Base-by-base conservation (phyloP, 192 early-diverging fungal genomes). In the Podila clonocystis region DNA sequence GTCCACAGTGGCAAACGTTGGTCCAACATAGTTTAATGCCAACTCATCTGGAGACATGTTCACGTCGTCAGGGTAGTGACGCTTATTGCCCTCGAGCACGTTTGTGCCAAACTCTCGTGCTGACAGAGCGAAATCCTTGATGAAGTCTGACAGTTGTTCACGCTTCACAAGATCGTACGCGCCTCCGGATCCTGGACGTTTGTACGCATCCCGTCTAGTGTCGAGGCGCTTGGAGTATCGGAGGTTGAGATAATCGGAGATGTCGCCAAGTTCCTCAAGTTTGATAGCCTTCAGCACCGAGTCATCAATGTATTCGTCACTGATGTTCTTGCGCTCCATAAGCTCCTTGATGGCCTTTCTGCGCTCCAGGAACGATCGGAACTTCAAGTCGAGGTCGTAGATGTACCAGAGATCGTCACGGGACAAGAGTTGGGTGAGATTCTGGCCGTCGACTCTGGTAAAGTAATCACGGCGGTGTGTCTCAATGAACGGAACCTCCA, bases 401-500 rank as follows among this genome's bases (percentile, higher is more conserved):
- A 98, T 93, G 49, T 88, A 86, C 97, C 97, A 98, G 45, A 98
- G 74, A 84, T 97, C 94, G 19, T 86, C 86, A 2, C 86, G 72
- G 2, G 89, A 86, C 33, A 96, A 83, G 48, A 90, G 88, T 24
- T 93, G 91, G 15, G 82, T 76, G 28, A 72, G 65, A 62, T 70
- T 60, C 12, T 76, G 73, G 17, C 83, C 83, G 11, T 75, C 72
- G 13, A 78, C 75, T 4, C 62, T 73, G n/a, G 92, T 90, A 70
- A 94, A 91, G 69, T 95, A 92, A 76, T 99, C 97, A 61, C 93
- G 91, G 50, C 95, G 89, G 73, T 98, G 95, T 15, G 87, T 87
- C 38, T 89, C 84, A 68, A 99, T 95, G 74, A 93, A 98, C 9
- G 98, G 98, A 29, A 99, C 95, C 77, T 99, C 98, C 68, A 89